phyloP scores from a whole-genome alignment of 78 protist genomes.

The Polysphondylium violaceum region DNA sequence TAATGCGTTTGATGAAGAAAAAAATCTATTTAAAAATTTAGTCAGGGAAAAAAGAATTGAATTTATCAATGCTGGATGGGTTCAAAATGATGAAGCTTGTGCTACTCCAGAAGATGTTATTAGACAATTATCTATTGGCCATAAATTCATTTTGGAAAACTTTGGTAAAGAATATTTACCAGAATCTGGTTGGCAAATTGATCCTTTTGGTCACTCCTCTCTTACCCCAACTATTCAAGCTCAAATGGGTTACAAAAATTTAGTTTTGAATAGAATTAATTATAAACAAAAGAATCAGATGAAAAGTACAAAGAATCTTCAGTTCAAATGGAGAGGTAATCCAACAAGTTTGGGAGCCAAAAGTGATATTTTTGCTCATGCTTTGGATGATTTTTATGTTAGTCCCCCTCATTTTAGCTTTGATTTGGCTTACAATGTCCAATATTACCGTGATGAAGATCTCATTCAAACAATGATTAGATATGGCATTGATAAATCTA shows the following conservation, averaged over 20 bases:
- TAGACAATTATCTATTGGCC: constrained; percentile 39
- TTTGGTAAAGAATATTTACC: constrained; percentile 52
- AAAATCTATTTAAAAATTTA: not conserved
- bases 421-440: constrained; percentile 9
- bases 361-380: constrained; percentile 58
- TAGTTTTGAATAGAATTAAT: constrained; percentile 40
- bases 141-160: constrained; percentile 30
- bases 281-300: constrained; percentile 7
- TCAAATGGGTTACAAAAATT: constrained; percentile 35
- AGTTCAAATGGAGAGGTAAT: constrained; percentile 48
- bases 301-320: constrained; percentile 1
- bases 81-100: constrained; percentile 46
- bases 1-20: not conserved
- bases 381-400: constrained; percentile 41
- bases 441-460: not conserved
- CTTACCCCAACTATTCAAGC: constrained; percentile 46
- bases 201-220: constrained; percentile 61
- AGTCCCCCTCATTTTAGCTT: constrained; percentile 18
- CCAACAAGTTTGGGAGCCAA: constrained; percentile 9
- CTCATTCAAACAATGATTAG: not conserved
- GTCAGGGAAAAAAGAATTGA: constrained; percentile 19
- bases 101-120: constrained; percentile 14
- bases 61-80: constrained; percentile 62
- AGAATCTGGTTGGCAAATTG: constrained; percentile 64
- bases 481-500: not conserved